Evolutionary conservation across 768 basidiomycete species (phyloP).

Genomic region (Xerocomellus dryophilus): DNA sequence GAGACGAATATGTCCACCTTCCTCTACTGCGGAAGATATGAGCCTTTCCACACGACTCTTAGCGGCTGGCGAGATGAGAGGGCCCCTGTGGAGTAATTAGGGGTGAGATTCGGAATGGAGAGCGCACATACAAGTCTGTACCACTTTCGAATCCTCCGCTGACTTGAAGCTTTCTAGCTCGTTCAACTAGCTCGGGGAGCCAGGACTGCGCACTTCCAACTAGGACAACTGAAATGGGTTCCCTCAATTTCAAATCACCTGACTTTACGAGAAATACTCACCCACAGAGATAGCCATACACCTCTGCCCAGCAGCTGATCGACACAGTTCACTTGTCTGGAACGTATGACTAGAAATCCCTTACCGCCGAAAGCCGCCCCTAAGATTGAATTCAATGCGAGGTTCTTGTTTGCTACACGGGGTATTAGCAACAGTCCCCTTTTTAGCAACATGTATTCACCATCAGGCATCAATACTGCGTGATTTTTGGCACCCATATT

Average conservation of each 20-base stretch:
- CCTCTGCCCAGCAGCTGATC: constrained; percentile 85
- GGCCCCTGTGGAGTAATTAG: constrained; percentile 47
- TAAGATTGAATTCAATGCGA: constrained; percentile 85
- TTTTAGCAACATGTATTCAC: constrained; percentile 40
- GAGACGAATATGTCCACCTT: constrained; percentile 84
- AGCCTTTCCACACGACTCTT: constrained; percentile 73
- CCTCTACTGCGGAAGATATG: constrained; percentile 67
- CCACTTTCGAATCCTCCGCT: constrained; percentile 87
- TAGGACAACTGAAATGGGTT: constrained; percentile 51
- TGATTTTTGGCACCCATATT: constrained; percentile 98
- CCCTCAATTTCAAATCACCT: background rate
- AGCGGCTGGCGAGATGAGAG: constrained; percentile 78
- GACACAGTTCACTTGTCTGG: constrained; percentile 20
- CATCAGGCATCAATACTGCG: constrained; percentile 89
- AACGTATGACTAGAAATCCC: constrained; percentile 24
- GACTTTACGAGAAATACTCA: constrained; percentile 31
- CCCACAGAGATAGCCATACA: constrained; percentile 97
- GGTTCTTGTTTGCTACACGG: constrained; percentile 78
- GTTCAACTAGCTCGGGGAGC: constrained; percentile 83
- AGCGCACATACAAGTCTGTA: constrained; percentile 64
- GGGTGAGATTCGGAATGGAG: background rate
- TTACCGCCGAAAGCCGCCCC: constrained; percentile 91
- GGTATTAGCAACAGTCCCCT: background rate
- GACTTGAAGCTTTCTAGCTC: constrained; percentile 75
- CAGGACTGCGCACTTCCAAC: constrained; percentile 78